Base-by-base conservation (phyloP, 768 basidiomycete species). In the Cubamyces lactineus region DNA sequence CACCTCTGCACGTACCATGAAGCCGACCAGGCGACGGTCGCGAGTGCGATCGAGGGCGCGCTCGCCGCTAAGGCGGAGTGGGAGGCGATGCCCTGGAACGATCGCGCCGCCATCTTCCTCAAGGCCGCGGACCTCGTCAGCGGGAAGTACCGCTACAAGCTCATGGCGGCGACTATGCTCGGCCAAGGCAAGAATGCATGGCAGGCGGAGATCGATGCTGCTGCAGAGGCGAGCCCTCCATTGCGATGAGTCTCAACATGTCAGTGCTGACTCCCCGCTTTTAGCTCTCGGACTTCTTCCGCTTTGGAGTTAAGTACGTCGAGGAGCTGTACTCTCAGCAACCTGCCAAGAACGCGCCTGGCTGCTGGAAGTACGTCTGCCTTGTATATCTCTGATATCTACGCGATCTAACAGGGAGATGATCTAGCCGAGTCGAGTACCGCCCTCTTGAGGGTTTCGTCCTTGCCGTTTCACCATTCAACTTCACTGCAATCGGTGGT, bases 161-260 rank as follows among this genome's bases (percentile, higher is more conserved):
- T 99, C 49, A 82, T 98, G 78, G 97, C 97, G 43, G 95, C 96
- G 42, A 98, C 96, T 46, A 97, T 99, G 77, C 82, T 99, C 49
- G 97, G 97, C 16, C 97, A 99, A 78, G 97, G 97, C 43, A 99
- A 99, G 86, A 99, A 98, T 73, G 89, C 84, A 16, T 99, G 97
- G 97, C 97, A 99, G 78, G 97, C 97, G 16, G 97, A 99, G 82
- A 98, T 99, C 65, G 97, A 99, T 74, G 94, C 97, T 57, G 97
- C 95, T 17, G 96, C 97, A 4, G 97, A 99, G 88, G 94, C 93
- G 59, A 45, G 84, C 9, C 73, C 12, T 5, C 63, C n/a, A 5
- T 51, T 21, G 1, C 7, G 24, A 13, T 16, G 6, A 9, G 16
- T 5, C 24, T 15, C 8, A 28, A 2, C n/a, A 8, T 15, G 1